These are phyloP conservation scores for Hydnomerulius pinastri DNA, from an alignment of 768 basidiomycete genomes.

Conservation along the genomic window DNA sequence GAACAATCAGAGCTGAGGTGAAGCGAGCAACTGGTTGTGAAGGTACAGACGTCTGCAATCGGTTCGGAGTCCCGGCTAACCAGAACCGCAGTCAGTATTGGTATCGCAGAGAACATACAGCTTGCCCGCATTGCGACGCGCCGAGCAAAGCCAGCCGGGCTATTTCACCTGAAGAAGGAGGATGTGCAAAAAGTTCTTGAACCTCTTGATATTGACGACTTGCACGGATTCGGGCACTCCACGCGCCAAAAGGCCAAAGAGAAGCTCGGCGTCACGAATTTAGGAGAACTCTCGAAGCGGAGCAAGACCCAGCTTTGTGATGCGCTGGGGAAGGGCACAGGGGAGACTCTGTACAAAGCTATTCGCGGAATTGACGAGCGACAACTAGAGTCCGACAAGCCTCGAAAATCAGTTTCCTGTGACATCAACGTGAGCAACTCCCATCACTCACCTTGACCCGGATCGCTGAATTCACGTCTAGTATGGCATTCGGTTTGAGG, in stretches of 20 bases:
- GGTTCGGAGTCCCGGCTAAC: background rate
- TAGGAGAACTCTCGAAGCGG: conserved; percentile 68
- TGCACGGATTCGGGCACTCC: conserved; percentile 86
- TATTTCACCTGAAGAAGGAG: conserved; percentile 67
- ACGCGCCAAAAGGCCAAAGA: conserved; percentile 77
- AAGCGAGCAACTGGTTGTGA: conserved; percentile 81
- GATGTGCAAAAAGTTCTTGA: conserved; percentile 58
- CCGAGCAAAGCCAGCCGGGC: conserved; percentile 87
- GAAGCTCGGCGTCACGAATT: conserved; percentile 69
- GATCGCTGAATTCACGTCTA: conserved; percentile 31
- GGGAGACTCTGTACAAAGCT: conserved; percentile 84
- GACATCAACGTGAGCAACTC: conserved; percentile 82
- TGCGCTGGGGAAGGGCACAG: conserved; percentile 76
- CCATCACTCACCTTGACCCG: background rate
- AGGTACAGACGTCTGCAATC: conserved; percentile 43
- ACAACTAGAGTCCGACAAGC: conserved; percentile 79
- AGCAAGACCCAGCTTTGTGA: conserved; percentile 67
- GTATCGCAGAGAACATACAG: conserved; percentile 88
- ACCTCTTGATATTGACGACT: conserved; percentile 71
- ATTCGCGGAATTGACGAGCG: conserved; percentile 83
- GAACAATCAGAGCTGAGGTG: conserved; percentile 77
- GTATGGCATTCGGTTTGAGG: conserved; percentile 96
- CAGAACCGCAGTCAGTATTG: conserved; percentile 74
- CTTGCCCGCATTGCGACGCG: conserved; percentile 91
- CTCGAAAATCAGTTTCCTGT: conserved; percentile 88